phyloP scores from a whole-genome alignment of 2,329 filamentous ascomycete species.

The Zymoseptoria brevis region DNA sequence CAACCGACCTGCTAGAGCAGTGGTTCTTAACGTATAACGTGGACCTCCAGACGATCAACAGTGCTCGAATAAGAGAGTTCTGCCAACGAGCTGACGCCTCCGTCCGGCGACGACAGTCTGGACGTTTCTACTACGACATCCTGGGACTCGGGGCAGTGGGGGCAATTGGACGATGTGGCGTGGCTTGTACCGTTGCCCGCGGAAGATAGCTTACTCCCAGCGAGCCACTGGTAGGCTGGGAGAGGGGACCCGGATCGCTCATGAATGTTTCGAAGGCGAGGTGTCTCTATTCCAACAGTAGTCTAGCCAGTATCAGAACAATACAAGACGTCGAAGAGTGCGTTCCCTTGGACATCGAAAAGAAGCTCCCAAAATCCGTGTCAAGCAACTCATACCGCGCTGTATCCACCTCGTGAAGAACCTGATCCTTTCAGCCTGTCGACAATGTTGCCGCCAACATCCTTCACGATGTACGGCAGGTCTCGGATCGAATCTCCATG shows the following conservation, averaged over 20 bases:
- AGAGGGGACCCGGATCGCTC: background rate
- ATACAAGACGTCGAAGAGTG: background rate
- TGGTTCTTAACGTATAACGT: background rate
- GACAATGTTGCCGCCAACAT: slow-evolving; percentile 71
- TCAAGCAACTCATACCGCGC: slow-evolving; percentile 58
- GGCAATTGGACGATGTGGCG: background rate
- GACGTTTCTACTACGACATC: background rate
- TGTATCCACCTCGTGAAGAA: slow-evolving; percentile 83
- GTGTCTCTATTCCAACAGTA: background rate
- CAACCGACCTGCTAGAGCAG: background rate
- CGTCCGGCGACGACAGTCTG: background rate
- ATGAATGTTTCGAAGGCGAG: background rate
- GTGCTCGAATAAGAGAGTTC: background rate
- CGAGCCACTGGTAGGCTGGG: background rate
- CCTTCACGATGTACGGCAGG: slow-evolving; percentile 82
- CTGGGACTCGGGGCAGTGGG: background rate
- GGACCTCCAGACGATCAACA: background rate
- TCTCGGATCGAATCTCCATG: slow-evolving; percentile 90
- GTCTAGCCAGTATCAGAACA: background rate
- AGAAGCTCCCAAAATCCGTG: background rate
- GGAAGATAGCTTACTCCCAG: background rate
- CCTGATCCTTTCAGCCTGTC: slow-evolving; percentile 71
- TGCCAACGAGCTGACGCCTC: background rate
- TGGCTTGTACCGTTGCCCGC: background rate
- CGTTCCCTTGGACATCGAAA: background rate